Conservation (phyloP, 148 eudicot genomes). For the Rhododendron ferrugineum region DNA sequence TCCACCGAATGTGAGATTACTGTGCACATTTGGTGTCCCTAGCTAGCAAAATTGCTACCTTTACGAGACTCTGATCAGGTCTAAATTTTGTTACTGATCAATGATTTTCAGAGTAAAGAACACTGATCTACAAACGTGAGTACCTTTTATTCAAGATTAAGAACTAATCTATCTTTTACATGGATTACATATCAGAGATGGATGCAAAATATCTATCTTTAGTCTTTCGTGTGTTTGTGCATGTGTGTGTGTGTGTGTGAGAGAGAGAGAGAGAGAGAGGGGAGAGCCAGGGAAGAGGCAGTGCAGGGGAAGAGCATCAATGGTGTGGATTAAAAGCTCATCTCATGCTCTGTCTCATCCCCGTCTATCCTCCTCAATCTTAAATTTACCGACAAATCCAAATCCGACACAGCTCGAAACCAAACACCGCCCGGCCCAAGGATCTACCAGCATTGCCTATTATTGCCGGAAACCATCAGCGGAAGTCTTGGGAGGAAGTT, state of each 20-base stretch:
- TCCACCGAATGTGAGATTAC: too few relatives aligned
- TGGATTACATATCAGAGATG: background rate
- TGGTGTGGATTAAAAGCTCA: background rate
- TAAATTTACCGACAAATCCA: background rate
- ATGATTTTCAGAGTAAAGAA: background rate
- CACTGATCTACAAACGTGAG: background rate
- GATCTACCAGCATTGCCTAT: background rate
- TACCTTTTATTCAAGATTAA: background rate
- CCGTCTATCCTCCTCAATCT: slow-evolving; percentile 9
- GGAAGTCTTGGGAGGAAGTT: background rate
- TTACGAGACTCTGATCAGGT: too few relatives aligned
- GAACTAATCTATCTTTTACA: background rate
- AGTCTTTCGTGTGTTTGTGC: background rate
- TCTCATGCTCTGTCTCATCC: slow-evolving; percentile 15
- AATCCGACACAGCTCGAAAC: background rate
- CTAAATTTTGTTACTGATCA: background rate
- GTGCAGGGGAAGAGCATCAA: slow-evolving; percentile 11
- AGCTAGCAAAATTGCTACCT: too few relatives aligned
- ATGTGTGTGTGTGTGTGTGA: background rate
- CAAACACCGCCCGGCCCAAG: background rate
- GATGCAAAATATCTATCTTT: too few relatives aligned
- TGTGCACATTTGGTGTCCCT: too few relatives aligned
- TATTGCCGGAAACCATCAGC: background rate
- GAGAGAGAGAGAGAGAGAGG: background rate
- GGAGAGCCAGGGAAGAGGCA: slow-evolving; percentile 19